Base-by-base conservation (phyloP, 2,329 filamentous ascomycete species). In the Fusarium dimerum region DNA sequence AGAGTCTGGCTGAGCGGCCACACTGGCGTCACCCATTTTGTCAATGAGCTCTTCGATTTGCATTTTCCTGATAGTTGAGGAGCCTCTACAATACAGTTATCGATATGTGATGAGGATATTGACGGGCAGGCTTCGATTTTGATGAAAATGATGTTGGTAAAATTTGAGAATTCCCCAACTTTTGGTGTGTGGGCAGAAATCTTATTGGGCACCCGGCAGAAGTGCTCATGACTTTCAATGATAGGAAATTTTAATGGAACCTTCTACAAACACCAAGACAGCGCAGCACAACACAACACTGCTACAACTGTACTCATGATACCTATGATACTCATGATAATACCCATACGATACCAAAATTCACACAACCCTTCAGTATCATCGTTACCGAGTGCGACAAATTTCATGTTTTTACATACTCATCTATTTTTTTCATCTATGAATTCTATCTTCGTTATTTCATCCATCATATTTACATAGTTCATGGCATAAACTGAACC, bases 41-140 rank as follows among this genome's bases (percentile, higher is more conserved):
- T 77, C 69, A 26, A 70, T 71, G 54, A 79, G 68, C 55, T 78
- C 72, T 52, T 78, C 72, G 43, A 78, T 68, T 34, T 71, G 66
- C 73, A 77, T 72, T 16, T 65, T 43, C 15, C 18, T 20, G 44
- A 17, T 30, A 29, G 3, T 26, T 29, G 15, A 50, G 29, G 43
- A 18, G 18, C 20, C 20, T 26, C 20, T 26, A 26, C 20, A 26
- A 26, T 26, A 26, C 20, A 26, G 20, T 26, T 26, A 4, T 26
- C 11, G 32, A 36, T 36, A 6, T 36, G 13, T 36, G 10, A 11
- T 12, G 13, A 9, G 10, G 32, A 36, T 12, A 11, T 36, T 5
- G 32, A 36, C 11, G 9, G 20, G 7, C 20, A 26, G 20, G 20
- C 20, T 26, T 26, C 20, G 11, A 36, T 5, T 11, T 36, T 3